A percentile compares a stretch with the other conserved stretches of the same genome.
phyloP scores from a whole-genome alignment of 352 stramenopile genomes.

The Phytophthora palmivora region DNA sequence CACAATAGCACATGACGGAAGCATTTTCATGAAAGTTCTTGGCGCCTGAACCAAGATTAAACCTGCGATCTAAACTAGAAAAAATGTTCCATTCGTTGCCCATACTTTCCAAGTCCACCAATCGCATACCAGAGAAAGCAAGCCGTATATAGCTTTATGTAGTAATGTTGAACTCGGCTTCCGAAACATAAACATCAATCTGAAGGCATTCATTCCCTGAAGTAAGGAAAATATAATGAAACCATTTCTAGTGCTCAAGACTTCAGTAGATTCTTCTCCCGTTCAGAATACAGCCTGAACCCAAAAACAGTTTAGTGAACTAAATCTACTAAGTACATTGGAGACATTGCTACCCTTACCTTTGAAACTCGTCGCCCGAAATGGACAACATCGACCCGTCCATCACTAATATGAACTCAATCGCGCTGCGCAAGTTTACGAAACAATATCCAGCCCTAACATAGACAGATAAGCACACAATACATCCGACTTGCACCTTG shows the following conservation, averaged over 20 bases:
- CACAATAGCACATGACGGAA: conserved; percentile 34
- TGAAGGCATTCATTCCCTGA: not conserved
- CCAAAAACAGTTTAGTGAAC: not conserved
- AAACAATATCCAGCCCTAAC: conserved; percentile 92
- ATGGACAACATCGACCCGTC: conserved; percentile 88
- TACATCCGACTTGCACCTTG: not conserved
- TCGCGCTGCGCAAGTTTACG: conserved; percentile 90
- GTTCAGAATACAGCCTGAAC: conserved; percentile 46
- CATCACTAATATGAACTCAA: conserved; percentile 91
- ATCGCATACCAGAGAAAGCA: too few relatives aligned
- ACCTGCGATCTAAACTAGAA: conserved; percentile 9
- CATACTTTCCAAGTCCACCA: too few relatives aligned
- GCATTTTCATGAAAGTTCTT: conserved; percentile 17
- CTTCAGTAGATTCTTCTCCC: conserved; percentile 40
- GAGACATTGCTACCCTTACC: conserved; percentile 36
- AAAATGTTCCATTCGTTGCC: too few relatives aligned
- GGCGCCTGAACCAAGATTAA: conserved; percentile 15
- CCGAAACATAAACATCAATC: too few relatives aligned
- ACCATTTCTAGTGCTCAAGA: conserved; percentile 12
- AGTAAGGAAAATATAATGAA: conserved; percentile 7
- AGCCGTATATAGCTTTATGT: too few relatives aligned
- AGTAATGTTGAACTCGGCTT: too few relatives aligned
- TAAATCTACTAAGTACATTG: not conserved
- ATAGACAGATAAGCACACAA: conserved; percentile 12
- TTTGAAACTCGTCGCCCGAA: conserved; percentile 78